These are phyloP conservation scores for Colletotrichum orbiculare DNA, from an alignment of 2,329 filamentous ascomycete genomes.

Conservation along the genomic window DNA sequence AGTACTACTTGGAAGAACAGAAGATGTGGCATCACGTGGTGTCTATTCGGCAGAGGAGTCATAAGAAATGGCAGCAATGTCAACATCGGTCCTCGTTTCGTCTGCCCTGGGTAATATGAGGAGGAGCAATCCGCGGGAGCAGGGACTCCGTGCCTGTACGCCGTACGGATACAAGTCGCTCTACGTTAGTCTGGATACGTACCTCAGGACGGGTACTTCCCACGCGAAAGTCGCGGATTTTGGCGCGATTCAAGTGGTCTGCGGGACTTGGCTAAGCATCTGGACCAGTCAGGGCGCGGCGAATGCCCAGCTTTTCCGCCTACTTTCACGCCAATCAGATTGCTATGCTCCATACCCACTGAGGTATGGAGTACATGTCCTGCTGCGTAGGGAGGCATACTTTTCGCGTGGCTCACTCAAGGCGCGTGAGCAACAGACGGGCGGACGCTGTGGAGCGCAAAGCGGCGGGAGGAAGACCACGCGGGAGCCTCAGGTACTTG, in stretches of 20 bases:
- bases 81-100: not conserved
- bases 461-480: not conserved
- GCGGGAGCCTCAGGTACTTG: conserved; percentile 31
- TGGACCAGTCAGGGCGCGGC: conserved; percentile 27
- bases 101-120: not conserved
- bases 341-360: no score
- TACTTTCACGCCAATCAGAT: conserved; percentile 24
- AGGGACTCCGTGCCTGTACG: not conserved
- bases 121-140: not conserved
- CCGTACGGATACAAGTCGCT: conserved; percentile 1
- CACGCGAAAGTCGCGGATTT: conserved; percentile 8
- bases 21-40: no score
- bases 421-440: not conserved
- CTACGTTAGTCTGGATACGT: no score
- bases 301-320: conserved; percentile 12
- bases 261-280: conserved; percentile 8
- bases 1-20: no score
- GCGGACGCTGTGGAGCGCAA: not conserved
- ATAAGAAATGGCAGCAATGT: no score
- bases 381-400: not conserved
- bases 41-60: no score
- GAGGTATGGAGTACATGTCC: not conserved
- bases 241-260: conserved; percentile 25
- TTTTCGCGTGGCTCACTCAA: not conserved
- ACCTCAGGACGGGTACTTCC: no score